A percentile compares a stretch with the other conserved stretches of the same genome.
Evolutionary conservation across 1,284 basidiomycete genomes (phyloP).

Genomic region (Naganishia sp.): DNA sequence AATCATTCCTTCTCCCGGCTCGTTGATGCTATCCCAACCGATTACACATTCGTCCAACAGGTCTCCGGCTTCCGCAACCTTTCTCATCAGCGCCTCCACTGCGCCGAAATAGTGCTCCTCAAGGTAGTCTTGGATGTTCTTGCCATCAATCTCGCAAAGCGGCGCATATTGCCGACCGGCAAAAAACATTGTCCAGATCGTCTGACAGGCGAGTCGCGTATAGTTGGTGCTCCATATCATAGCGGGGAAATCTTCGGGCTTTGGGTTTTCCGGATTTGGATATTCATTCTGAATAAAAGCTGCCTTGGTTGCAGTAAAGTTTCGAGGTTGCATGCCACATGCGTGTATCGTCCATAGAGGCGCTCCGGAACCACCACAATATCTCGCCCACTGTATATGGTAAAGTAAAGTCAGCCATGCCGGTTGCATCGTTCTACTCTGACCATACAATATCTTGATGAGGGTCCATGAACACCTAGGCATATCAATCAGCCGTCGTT

Average conservation of each 20-base stretch:
- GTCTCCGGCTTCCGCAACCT: constrained; percentile 70
- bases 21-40: constrained; percentile 96
- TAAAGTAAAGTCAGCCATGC: not conserved
- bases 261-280: constrained; percentile 58
- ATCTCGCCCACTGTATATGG: constrained; percentile 82
- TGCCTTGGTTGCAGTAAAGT: constrained; percentile 79
- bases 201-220: constrained; percentile 80
- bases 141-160: constrained; percentile 83
- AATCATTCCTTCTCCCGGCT: constrained; percentile 85
- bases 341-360: constrained; percentile 92
- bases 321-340: constrained; percentile 84
- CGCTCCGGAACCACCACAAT: constrained; percentile 92
- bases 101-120: constrained; percentile 83
- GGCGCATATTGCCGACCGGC: constrained; percentile 87
- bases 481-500: not conserved
- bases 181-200: constrained; percentile 92
- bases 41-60: constrained; percentile 84
- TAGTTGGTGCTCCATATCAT: constrained; percentile 99
- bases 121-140: constrained; percentile 93
- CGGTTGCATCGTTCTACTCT: not conserved
- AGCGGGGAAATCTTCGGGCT: constrained; percentile 62
- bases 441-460: constrained; percentile 87
- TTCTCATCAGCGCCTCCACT: constrained; percentile 70
- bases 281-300: constrained; percentile 90
- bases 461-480: constrained; percentile 80